Evolutionary conservation across 2,329 filamentous ascomycete genomes (phyloP).

Genomic region (Beauveria australis): DNA sequence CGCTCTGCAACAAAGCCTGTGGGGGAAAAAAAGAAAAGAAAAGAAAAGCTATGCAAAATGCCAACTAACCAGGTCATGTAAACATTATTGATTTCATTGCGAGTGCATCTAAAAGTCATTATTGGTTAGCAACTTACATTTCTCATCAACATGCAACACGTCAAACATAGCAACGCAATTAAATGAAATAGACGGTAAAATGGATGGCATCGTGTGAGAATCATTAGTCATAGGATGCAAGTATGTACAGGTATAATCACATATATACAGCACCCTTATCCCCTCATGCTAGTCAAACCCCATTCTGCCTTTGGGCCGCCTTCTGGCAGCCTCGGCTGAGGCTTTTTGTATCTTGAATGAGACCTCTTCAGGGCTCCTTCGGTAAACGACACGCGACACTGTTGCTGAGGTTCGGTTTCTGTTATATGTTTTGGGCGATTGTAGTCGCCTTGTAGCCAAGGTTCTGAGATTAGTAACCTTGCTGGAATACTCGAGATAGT

Average conservation of each 20-base stretch:
- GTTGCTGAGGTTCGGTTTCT: slow-evolving; percentile 21
- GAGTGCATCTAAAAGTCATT: background rate
- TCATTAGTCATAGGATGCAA: slow-evolving; percentile 29
- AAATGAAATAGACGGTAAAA: background rate
- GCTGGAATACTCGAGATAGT: slow-evolving; percentile 30
- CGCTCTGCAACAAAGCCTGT: background rate
- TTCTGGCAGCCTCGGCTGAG: slow-evolving; percentile 30
- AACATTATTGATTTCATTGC: background rate
- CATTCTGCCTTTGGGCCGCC: slow-evolving; percentile 33
- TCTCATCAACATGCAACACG: background rate
- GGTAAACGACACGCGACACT: slow-evolving; percentile 21
- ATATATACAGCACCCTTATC: slow-evolving; percentile 32
- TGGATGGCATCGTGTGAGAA: slow-evolving; percentile 11
- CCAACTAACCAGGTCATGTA: background rate
- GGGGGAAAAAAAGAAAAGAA: too few relatives aligned
- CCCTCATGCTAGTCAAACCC: slow-evolving; percentile 30
- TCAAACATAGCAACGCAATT: background rate
- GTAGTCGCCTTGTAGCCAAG: slow-evolving; percentile 25
- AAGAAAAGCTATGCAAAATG: background rate
- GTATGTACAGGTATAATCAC: slow-evolving; percentile 30
- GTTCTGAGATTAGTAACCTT: slow-evolving; percentile 21
- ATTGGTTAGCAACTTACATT: background rate
- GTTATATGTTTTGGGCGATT: slow-evolving; percentile 27
- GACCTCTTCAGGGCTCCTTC: slow-evolving; percentile 39
- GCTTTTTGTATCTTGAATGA: slow-evolving; percentile 41